These are phyloP conservation scores for Piper betle DNA, from an alignment of 164 flowering plant species.

Conservation along the genomic window DNA sequence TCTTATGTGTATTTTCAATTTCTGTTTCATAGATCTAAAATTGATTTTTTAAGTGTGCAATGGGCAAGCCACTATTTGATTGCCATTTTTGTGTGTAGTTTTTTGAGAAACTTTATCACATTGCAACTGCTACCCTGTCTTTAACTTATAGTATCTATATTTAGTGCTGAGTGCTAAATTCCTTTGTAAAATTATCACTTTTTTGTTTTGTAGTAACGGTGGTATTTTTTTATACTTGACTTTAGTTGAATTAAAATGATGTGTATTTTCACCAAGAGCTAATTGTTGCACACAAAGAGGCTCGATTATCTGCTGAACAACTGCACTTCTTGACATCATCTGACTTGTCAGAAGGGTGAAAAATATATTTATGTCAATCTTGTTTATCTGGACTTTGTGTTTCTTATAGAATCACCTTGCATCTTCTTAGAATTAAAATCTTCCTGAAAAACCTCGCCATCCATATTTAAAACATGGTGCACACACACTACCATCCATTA, in stretches of 20 bases:
- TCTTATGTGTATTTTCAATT: not conserved
- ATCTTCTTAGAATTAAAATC: not conserved
- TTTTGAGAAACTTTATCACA: not conserved
- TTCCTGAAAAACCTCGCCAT: not conserved
- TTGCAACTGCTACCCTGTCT: not conserved
- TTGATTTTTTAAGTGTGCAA: not conserved
- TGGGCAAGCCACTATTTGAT: not conserved
- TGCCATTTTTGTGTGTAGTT: not conserved
- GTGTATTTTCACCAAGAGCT: constrained; percentile 41
- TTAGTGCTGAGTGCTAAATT: too few relatives aligned
- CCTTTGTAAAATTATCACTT: not conserved
- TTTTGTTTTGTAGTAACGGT: not conserved
- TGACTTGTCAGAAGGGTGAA: constrained; percentile 1
- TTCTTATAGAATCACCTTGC: not conserved
- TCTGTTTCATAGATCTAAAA: not conserved
- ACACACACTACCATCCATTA: too few relatives aligned
- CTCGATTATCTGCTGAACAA: constrained; percentile 28
- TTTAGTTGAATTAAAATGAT: not conserved
- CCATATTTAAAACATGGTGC: too few relatives aligned
- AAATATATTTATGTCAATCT: not conserved
- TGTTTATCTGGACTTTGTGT: not conserved
- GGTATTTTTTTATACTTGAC: not conserved
- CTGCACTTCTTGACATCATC: constrained; percentile 15
- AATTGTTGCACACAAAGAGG: constrained; percentile 38
- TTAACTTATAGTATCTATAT: not conserved